These are phyloP conservation scores for Termitomyces eurrhizus DNA, from an alignment of 768 basidiomycete genomes.

Conservation along the genomic window DNA sequence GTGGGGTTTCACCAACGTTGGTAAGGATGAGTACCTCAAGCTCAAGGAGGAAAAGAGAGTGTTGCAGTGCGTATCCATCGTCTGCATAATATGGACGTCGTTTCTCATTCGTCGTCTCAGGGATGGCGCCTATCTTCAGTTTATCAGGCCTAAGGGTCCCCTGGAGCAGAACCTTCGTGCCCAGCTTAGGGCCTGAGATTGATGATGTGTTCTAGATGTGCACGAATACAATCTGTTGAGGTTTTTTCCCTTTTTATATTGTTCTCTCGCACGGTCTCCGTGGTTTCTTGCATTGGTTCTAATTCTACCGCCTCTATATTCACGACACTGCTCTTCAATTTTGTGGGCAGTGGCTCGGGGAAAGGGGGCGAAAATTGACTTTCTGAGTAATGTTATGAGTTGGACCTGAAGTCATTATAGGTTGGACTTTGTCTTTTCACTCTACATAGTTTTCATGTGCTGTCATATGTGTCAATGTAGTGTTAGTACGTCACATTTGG, in stretches of 20 bases:
- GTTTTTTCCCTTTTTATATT: neutral
- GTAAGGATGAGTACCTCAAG: slow-evolving; percentile 82
- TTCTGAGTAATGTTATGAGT: neutral
- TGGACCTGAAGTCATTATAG: neutral
- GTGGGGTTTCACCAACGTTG: slow-evolving; percentile 98
- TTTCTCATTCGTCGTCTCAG: slow-evolving; percentile 28
- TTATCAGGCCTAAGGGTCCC: slow-evolving; percentile 84
- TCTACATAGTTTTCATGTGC: neutral
- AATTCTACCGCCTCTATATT: slow-evolving; percentile 51
- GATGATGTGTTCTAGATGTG: slow-evolving; percentile 10
- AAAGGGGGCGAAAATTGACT: slow-evolving; percentile 69
- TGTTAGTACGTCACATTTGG: no score
- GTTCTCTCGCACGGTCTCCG: neutral
- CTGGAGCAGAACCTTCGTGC: slow-evolving; percentile 83
- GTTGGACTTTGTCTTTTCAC: neutral
- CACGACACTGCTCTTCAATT: slow-evolving; percentile 61
- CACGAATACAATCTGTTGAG: slow-evolving; percentile 10
- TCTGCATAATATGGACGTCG: slow-evolving; percentile 7
- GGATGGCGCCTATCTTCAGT: slow-evolving; percentile 95
- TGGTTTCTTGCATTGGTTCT: slow-evolving; percentile 23
- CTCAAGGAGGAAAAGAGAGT: slow-evolving; percentile 90
- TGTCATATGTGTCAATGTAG: no score
- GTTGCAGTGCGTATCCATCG: slow-evolving; percentile 59
- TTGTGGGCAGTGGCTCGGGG: slow-evolving; percentile 66
- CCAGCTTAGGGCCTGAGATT: slow-evolving; percentile 66